phyloP scores from a whole-genome alignment of 1,284 basidiomycete species.

The Cutaneotrichosporon sp. region DNA sequence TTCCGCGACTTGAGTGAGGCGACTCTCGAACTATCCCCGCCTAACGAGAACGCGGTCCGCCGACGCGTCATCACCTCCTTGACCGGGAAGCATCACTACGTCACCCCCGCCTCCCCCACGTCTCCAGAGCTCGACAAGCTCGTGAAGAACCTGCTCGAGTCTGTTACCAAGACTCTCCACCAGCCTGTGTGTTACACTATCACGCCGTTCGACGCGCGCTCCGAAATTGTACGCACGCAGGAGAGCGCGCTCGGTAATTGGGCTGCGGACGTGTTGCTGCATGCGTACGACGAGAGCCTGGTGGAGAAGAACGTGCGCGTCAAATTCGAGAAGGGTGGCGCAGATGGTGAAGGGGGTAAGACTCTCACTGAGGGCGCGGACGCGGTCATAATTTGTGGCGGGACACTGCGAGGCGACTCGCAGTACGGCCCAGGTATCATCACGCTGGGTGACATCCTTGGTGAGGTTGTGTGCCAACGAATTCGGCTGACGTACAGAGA shows the following conservation, averaged over 20 bases:
- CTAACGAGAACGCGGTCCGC: constrained; percentile 62
- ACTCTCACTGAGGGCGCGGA: constrained; percentile 57
- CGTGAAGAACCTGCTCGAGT: constrained; percentile 66
- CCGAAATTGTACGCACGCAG: constrained; percentile 64
- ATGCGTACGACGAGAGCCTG: constrained; percentile 79
- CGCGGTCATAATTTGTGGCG: constrained; percentile 78
- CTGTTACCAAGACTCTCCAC: constrained; percentile 68
- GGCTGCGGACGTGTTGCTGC: constrained; percentile 81
- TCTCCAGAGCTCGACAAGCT: constrained; percentile 63
- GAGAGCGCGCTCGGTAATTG: constrained; percentile 82
- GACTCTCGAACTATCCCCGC: constrained; percentile 63
- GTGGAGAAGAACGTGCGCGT: constrained; percentile 30
- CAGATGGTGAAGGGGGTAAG: background rate
- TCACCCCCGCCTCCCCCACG: constrained; percentile 63
- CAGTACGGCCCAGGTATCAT: constrained; percentile 76
- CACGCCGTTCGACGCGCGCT: constrained; percentile 71
- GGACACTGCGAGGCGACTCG: constrained; percentile 81
- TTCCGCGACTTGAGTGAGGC: constrained; percentile 83
- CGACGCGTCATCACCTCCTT: constrained; percentile 66
- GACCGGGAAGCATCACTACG: constrained; percentile 66
- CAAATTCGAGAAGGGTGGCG: constrained; percentile 27
- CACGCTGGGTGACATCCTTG: constrained; percentile 67
- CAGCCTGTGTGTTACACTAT: constrained; percentile 69
- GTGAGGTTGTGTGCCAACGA: constrained; percentile 23
- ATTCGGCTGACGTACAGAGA: constrained; percentile 58